Base-by-base conservation (phyloP, 2,329 filamentous ascomycete species). In the Fusarium virguliforme region DNA sequence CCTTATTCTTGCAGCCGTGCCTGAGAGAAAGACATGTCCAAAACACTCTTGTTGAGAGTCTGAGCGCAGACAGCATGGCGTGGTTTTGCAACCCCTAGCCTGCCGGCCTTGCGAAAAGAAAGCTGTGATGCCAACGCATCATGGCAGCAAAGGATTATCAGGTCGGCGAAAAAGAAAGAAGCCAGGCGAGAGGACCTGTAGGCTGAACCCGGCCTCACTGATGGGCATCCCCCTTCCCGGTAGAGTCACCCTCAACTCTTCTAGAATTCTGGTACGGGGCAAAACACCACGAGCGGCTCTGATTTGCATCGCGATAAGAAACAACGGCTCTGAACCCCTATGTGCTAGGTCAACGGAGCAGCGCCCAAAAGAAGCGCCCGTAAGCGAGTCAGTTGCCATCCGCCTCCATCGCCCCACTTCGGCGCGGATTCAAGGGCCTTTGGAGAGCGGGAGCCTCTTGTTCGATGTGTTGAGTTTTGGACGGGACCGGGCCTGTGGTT, bases 1-100 rank as follows among this genome's bases (percentile, higher is more conserved):
- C 70, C 70, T 70, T 67, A 61, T 70, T 64, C 69, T 43, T 72
- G 70, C 70, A 72, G 64, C 9, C 43, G 5, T 34, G 35, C 12
- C 18, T 5, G 50, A 35, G 35, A 38, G 24, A n/a, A 53, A 34
- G 18, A 30, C 32, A 30, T 24, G n/a, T 30, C 37, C 10, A 34
- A 30, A 57, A 62, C 13, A 34, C 15, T 28, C 24, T 38, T 30
- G 8, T 22, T 38, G 22, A 26, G 24, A 48, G 43, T 48, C 43
- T 24, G 43, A 48, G 43, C 43, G 18, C 30, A 18, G 34, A 18
- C 38, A 26, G 9, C 13, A 60, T 60, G 58, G 35, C 46, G 35
- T 53, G 43, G 35, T 38, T 53, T 15, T 38, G 35, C n/a, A 48
- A 46, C 18, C 56, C 34, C 13, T 1, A 34, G 24, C 18, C 28